Percentiles rank a stretch among this genome's conserved stretches.
Conservation (phyloP, 1,284 basidiomycete species). For the Waitea zeae region DNA sequence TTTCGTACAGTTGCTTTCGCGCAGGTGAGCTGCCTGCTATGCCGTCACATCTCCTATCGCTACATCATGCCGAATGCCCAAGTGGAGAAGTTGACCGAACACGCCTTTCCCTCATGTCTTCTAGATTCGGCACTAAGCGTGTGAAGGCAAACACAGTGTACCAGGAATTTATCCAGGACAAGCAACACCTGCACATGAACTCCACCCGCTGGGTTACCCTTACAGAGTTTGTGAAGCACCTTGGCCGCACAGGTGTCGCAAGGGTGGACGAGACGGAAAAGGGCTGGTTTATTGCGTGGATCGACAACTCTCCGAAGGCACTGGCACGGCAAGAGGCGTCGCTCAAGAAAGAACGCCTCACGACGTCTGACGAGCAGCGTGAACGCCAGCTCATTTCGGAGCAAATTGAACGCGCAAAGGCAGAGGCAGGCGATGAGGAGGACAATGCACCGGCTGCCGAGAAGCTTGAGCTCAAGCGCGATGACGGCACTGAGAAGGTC, state of each 20-base stretch:
- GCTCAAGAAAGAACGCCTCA: slow-evolving; percentile 83
- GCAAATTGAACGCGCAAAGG: slow-evolving; percentile 79
- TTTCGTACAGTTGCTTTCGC: slow-evolving; percentile 77
- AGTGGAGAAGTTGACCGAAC: too few relatives aligned
- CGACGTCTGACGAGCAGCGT: slow-evolving; percentile 87
- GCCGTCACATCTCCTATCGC: slow-evolving; percentile 10
- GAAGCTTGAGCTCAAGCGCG: slow-evolving; percentile 6
- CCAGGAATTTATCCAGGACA: slow-evolving; percentile 96
- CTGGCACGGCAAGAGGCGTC: slow-evolving; percentile 82
- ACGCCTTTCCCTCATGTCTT: too few relatives aligned
- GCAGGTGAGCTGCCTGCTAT: slow-evolving; percentile 33
- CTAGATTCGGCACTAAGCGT: slow-evolving; percentile 82
- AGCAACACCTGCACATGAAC: slow-evolving; percentile 96
- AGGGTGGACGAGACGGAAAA: slow-evolving; percentile 97
- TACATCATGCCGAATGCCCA: not conserved
- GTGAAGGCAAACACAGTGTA: slow-evolving; percentile 93
- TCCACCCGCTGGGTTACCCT: slow-evolving; percentile 94
- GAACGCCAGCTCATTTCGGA: slow-evolving; percentile 83
- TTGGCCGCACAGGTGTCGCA: slow-evolving; percentile 78
- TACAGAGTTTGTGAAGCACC: slow-evolving; percentile 84
- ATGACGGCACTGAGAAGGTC: slow-evolving; percentile 57
- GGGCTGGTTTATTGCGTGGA: slow-evolving; percentile 94
- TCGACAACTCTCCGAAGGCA: slow-evolving; percentile 90
- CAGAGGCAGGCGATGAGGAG: slow-evolving; percentile 11
- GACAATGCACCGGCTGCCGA: slow-evolving; percentile 7